Conservation (phyloP, 2,329 filamentous ascomycete genomes). For the Colletotrichum ledebouriae region DNA sequence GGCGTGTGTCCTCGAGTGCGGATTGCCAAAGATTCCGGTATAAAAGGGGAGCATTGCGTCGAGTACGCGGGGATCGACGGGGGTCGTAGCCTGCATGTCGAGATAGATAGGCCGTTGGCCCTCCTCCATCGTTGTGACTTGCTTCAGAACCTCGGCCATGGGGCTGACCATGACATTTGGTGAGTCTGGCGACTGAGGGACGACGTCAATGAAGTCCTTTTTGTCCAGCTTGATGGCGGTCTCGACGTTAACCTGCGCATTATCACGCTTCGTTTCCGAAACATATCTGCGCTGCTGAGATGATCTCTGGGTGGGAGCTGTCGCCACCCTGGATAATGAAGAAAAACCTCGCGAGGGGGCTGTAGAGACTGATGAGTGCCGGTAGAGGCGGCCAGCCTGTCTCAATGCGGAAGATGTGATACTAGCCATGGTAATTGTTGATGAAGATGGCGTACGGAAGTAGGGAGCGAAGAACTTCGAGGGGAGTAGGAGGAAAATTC, state of each 20-base stretch:
- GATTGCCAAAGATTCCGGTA: conserved; percentile 94
- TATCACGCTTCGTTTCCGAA: conserved; percentile 82
- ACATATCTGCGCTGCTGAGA: conserved; percentile 77
- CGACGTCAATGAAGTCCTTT: conserved; percentile 79
- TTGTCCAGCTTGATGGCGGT: conserved; percentile 89
- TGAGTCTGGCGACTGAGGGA: conserved; percentile 58
- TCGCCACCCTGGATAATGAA: conserved; percentile 51
- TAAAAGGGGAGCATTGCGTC: conserved; percentile 97
- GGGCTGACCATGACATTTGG: conserved; percentile 82
- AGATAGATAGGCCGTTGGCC: conserved; percentile 96
- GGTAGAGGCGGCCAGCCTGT: conserved; percentile 76
- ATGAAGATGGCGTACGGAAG: conserved; percentile 42
- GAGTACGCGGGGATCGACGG: conserved; percentile 91
- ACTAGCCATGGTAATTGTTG: conserved; percentile 67
- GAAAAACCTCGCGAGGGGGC: conserved; percentile 52
- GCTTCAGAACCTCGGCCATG: conserved; percentile 88
- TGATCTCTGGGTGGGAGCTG: conserved; percentile 46
- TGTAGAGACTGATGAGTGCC: conserved; percentile 55
- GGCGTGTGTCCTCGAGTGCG: conserved; percentile 95
- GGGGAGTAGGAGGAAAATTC: conserved; percentile 35
- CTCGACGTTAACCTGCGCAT: conserved; percentile 85
- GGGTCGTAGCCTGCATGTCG: conserved; percentile 98
- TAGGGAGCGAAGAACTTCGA: conserved; percentile 40
- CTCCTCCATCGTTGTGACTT: conserved; percentile 93
- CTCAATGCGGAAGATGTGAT: conserved; percentile 78